phyloP scores from a whole-genome alignment of 1,284 basidiomycete genomes.

The Leccinum cinnamomeum region DNA sequence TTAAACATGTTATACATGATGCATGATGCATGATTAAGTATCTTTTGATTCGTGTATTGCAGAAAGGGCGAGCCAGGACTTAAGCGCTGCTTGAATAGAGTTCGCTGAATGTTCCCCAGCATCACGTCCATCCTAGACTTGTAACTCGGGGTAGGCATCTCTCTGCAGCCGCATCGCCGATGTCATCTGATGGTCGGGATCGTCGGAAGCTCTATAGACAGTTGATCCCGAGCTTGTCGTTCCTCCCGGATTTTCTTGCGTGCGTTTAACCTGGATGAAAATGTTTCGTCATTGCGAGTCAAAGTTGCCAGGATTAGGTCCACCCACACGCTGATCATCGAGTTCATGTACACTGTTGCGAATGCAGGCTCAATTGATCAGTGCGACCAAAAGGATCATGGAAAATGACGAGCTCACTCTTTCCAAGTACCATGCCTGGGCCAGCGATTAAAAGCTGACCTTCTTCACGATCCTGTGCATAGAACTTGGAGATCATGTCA shows the following conservation, averaged over 20 bases:
- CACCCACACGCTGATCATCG: conserved; percentile 5
- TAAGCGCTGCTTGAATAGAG: not conserved
- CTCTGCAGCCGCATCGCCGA: not conserved
- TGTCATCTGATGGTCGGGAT: conserved; percentile 10
- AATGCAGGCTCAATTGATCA: conserved; percentile 8
- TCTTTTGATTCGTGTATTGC: not conserved
- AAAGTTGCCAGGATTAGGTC: not conserved
- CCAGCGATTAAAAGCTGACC: conserved; percentile 7
- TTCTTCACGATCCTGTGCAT: conserved; percentile 3
- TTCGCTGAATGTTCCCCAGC: not conserved
- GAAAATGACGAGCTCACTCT: conserved; percentile 12
- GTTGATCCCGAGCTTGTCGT: conserved; percentile 2
- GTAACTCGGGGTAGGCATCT: not conserved
- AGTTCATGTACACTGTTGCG: not conserved
- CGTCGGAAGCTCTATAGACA: conserved; percentile 16
- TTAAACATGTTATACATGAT: no score
- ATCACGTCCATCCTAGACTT: not conserved
- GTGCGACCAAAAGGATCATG: no score
- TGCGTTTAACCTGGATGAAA: conserved; percentile 15
- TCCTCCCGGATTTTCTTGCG: conserved; percentile 16
- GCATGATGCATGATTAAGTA: no score
- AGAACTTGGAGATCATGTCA: conserved; percentile 12
- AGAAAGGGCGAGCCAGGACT: no score
- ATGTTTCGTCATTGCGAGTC: not conserved
- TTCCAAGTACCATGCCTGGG: conserved; percentile 14